These are phyloP conservation scores for Volvox carteri DNA, from an alignment of 163 green algal species.

Conservation along the genomic window DNA sequence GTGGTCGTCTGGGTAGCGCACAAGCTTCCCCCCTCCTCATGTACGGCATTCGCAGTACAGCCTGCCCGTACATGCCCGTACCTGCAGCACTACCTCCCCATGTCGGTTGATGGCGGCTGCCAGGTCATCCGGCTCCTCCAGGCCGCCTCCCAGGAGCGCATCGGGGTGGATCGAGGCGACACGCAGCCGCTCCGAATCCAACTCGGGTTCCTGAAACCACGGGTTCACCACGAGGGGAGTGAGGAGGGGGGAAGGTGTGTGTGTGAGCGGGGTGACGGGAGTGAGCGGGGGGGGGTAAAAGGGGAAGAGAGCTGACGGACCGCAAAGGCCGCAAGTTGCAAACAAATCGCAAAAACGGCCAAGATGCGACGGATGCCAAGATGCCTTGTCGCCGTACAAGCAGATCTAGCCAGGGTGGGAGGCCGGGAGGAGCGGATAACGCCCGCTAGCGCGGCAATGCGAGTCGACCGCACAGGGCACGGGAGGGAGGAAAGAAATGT, in stretches of 20 bases:
- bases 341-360: too few relatives aligned
- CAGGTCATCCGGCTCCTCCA: constrained; percentile 58
- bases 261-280: not conserved
- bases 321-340: too few relatives aligned
- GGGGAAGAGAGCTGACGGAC: not conserved
- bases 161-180: not conserved
- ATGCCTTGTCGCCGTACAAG: too few relatives aligned
- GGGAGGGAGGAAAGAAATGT: too few relatives aligned
- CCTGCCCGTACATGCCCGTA: too few relatives aligned
- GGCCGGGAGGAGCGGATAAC: too few relatives aligned
- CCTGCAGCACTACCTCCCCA: constrained; percentile 61
- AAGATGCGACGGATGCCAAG: too few relatives aligned
- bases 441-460: too few relatives aligned
- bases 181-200: constrained; percentile 14
- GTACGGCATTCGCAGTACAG: too few relatives aligned
- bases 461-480: too few relatives aligned
- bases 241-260: not conserved
- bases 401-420: too few relatives aligned
- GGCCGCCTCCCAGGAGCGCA: not conserved
- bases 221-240: not conserved
- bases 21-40: not conserved
- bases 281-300: not conserved
- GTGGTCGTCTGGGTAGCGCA: too few relatives aligned
- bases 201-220: constrained; percentile 22
- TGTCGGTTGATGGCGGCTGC: constrained; percentile 64